Evolutionary conservation across 2,329 filamentous ascomycete species (phyloP), one percentile per base, ranked within the genome.

Genomic region (Pseudogymnoascus sp.): DNA sequence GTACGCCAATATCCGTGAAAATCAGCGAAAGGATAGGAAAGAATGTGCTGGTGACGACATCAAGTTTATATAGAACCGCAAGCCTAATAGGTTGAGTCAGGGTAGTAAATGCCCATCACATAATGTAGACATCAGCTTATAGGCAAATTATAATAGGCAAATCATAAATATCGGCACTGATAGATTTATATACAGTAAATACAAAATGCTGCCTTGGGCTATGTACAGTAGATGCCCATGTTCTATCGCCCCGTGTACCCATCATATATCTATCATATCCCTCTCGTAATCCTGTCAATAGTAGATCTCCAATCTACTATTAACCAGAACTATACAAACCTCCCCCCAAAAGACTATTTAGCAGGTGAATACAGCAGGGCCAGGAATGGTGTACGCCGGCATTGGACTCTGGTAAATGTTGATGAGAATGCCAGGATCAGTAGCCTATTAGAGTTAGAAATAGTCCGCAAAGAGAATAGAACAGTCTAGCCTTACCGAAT

Each of bases 381-480:
- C 75, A 14, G 70, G 71, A 61, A 78, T 75, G 59, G 76, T 75
- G 70, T 79, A 79, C 69, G 76, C 75, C 12, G 74, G 74, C n/a
- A 71, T 73, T 11, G 75, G 73, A 5, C 70, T 69, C 29, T 74
- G 69, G 68, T 76, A 73, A 21, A 79, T 76, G 60, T 69, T 70
- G 40, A 71, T 31, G n/a, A 65, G 62, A 42, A 71, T 71, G 2
- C 67, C 77, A 3, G 79, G 76, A 71, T 82, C 78, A 61, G 67
- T 75, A 2, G 77, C n/a, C 47, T 57, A 57, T 57, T 5, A 34
- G 10, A 31, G 47, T 57, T 12, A 57, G 47, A n/a, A 57, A 34
- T 34, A 12, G 47, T 4, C 8, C 10, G 2, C 5, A 57, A 57
- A 18, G 14, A 31, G 29, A 57, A 31, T 57, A 3, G 8, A 34